Evolutionary conservation across 1,284 basidiomycete species (phyloP), one percentile per base, ranked within the genome.

Genomic region (Cryptococcus maquisensis): DNA sequence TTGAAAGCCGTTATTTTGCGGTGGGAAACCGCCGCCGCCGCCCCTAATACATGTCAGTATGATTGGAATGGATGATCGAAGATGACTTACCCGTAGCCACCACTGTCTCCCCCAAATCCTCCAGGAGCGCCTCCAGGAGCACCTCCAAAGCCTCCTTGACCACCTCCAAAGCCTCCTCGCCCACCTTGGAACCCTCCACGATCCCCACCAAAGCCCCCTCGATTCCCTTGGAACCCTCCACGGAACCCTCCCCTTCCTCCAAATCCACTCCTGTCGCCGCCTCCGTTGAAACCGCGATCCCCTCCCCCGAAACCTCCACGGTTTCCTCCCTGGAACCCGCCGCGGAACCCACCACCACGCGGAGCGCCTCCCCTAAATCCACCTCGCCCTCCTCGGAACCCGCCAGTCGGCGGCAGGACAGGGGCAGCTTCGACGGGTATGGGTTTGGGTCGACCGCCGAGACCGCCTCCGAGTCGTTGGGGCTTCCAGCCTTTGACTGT

Each of bases 401-500:
- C 49, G 6, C 58, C 42, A 26, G 51, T 26, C 15, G 20, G 35
- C 4, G 47, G 53, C 6, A 57, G 53, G 10, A 59, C 54, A 32
- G 62, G 61, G 10, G 76, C 71, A 13, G 77, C 77, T 8, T 82
- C 78, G 56, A 85, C 84, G 7, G 69, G 68, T 18, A 85, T 82
- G 4, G 88, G 87, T 75, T 96, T 96, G n/a, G 90, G 88, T 50
- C 89, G 82, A 13, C 95, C 96, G 20, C 96, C 96, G 23, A 98
- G 81, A 1, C 96, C 96, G 16, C 95, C 96, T 23, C 95, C 96
- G 0, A 98, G 79, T 54, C 93, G 84, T 56, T 89, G 87, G 5
- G 96, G 96, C 72, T 97, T 97, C 96, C 96, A 99, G 7, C 93
- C 96, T 60, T 95, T 86, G 26, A 99, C 96, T 1, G 96, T 98